A percentile compares a stretch with the other conserved stretches of the same genome.
Conservation (phyloP, 176 grass and related monocot genomes). For the Zoysia pacifica region DNA sequence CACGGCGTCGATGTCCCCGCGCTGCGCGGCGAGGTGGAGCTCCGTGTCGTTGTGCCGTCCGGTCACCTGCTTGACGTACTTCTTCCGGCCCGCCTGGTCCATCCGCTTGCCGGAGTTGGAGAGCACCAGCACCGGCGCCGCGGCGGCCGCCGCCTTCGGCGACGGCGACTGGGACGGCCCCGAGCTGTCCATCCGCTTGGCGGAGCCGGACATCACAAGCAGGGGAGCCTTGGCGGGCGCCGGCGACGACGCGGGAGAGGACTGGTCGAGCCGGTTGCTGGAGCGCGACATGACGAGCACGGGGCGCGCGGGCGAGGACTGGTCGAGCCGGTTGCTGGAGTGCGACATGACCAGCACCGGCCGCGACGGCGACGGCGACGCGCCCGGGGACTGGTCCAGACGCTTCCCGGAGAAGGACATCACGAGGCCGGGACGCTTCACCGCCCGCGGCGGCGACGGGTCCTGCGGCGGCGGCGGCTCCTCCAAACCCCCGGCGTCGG, state of each 20-base stretch:
- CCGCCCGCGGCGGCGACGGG: constrained; percentile 32
- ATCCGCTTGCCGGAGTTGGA: constrained; percentile 93
- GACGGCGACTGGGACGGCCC: neutral
- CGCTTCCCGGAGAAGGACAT: constrained; percentile 63
- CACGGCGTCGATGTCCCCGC: constrained; percentile 80
- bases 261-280: constrained; percentile 55
- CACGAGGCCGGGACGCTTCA: constrained; percentile 43
- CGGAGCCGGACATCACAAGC: constrained; percentile 68
- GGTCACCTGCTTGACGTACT: constrained; percentile 98
- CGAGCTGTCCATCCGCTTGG: constrained; percentile 46
- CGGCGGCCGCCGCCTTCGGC: constrained; percentile 40
- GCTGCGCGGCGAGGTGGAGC: constrained; percentile 93
- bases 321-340: constrained; percentile 73
- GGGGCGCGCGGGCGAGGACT: constrained; percentile 43
- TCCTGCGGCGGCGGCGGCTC: constrained; percentile 28
- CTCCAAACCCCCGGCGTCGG: constrained; percentile 34
- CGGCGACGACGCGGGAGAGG: constrained; percentile 35
- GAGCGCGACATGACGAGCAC: constrained; percentile 60
- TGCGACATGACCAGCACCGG: constrained; percentile 63
- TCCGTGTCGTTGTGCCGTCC: constrained; percentile 95
- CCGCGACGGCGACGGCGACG: constrained; percentile 32
- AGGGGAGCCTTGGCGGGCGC: constrained; percentile 36
- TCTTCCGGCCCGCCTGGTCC: constrained; percentile 86
- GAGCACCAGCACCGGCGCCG: constrained; percentile 72
- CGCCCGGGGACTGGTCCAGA: constrained; percentile 50